Base-by-base conservation (phyloP, 2,329 filamentous ascomycete species). In the Microsporum ferrugineum region DNA sequence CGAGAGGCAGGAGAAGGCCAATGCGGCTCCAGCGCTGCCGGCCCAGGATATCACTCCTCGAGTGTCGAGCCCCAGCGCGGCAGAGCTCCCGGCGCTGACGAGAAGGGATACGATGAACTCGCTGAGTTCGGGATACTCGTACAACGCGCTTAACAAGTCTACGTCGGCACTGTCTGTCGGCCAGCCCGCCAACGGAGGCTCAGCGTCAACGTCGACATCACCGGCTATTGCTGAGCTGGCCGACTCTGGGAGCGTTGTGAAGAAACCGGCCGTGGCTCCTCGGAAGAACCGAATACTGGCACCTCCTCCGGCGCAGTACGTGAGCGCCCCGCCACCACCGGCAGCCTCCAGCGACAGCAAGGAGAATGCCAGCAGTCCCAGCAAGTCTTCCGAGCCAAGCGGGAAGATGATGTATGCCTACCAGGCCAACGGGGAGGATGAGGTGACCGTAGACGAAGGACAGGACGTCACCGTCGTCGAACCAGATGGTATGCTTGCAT, bases 361-460 rank as follows among this genome's bases (percentile, higher is more conserved):
- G n/a, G 45, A 56, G 6, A 51, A 57, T 5, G 57, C 41, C 4
- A 39, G 64, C 31, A 60, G 62, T 23, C 38, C 57, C 6, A 10
- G 17, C 1, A 74, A 68, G 59, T 61, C 69, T 6, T 69, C 64
- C 31, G 83, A 88, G 68, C 85, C 85, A 65, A 87, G 81, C 71
- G 92, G 88, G 56, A 95, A 87, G 74, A 95, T 97, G 91, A 68
- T 96, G 0, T 99, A 96, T 71, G 68, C 83, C 0, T 99, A 96
- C 69, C 87, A 95, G 65, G 88, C 87, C 6, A 87, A 80, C 59
- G 88, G 87, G 1, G 85, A 88, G 0, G 92, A 90, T 5, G 94
- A 99, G 72, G 75, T 97, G 12, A 86, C 84, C 0, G 85, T 96
- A 0, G 76, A 84, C 3, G 92, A 95, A 66, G 91, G 89, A 10